Percentiles rank a stretch among this genome's conserved stretches.
Conservation (phyloP, 2,329 filamentous ascomycete genomes). For the Tricladium varicosporioides region DNA sequence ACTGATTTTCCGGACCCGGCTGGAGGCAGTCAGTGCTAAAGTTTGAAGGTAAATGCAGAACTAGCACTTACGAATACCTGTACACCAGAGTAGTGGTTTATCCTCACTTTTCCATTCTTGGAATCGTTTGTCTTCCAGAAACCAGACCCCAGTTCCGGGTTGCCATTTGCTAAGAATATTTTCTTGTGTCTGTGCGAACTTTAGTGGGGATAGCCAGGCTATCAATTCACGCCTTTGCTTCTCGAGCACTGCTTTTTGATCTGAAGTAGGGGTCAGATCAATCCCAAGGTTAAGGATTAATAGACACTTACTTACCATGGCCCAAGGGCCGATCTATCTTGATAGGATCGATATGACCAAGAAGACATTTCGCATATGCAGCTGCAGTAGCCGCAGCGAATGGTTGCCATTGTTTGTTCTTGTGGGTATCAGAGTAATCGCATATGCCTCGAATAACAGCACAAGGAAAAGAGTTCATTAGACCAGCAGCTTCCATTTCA, state of each 20-base stretch:
- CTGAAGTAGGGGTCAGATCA: background rate
- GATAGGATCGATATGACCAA: background rate
- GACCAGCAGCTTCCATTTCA: background rate
- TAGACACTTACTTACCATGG: background rate
- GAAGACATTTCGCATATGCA: constrained; percentile 2
- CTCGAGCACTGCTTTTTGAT: background rate
- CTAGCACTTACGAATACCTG: background rate
- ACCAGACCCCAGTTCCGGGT: background rate
- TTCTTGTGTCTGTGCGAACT: background rate
- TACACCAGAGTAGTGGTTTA: background rate
- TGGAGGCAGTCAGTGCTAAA: background rate
- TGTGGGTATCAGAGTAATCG: constrained; percentile 7
- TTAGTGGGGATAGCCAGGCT: background rate
- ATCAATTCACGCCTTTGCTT: background rate
- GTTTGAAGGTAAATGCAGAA: background rate
- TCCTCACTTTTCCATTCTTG: background rate
- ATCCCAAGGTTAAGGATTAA: too few relatives aligned
- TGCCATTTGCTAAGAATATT: background rate
- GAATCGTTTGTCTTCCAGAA: background rate
- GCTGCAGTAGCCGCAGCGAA: constrained; percentile 7
- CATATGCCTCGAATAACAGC: constrained; percentile 4
- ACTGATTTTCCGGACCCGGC: background rate
- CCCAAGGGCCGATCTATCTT: background rate
- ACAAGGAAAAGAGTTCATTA: constrained; percentile 1
- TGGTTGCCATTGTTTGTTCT: constrained; percentile 6